These are phyloP conservation scores for Diaporthe batatas DNA, from an alignment of 2,329 filamentous ascomycete genomes.

Conservation along the genomic window DNA sequence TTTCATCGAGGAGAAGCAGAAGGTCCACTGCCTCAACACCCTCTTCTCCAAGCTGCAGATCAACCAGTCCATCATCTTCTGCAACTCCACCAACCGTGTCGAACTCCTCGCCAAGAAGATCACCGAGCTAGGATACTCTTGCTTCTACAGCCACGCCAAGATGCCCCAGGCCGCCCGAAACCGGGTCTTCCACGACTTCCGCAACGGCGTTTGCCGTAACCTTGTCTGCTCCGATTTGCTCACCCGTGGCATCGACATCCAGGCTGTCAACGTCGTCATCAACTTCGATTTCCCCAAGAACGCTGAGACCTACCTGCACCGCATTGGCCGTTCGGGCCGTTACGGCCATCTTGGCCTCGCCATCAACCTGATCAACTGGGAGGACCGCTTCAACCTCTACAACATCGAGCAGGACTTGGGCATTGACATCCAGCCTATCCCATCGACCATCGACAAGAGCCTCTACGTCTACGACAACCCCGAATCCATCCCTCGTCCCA, in stretches of 20 bases:
- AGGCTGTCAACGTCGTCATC: conserved; percentile 99
- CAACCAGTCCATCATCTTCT: conserved; percentile 99
- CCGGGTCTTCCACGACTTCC: conserved; percentile 99
- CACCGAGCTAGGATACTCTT: conserved; percentile 98
- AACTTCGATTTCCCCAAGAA: conserved; percentile 99
- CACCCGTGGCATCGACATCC: conserved; percentile 98
- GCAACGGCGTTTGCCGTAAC: conserved; percentile 97
- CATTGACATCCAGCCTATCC: conserved; percentile 98
- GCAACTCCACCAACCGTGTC: conserved; percentile 98
- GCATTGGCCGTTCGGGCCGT: conserved; percentile 96
- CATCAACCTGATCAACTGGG: conserved; percentile 99
- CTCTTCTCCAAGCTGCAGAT: conserved; percentile 99
- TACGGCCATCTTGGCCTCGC: conserved; percentile 97
- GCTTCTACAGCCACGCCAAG: conserved; percentile 98
- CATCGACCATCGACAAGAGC: conserved; percentile 93
- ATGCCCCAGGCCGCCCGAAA: conserved; percentile 98
- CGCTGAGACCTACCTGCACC: conserved; percentile 97
- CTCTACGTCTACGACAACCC: conserved; percentile 98
- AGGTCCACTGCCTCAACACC: conserved; percentile 98
- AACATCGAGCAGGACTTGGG: conserved; percentile 98
- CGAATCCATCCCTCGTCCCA: conserved; percentile 90
- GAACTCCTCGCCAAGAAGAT: conserved; percentile 99
- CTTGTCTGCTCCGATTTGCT: conserved; percentile 97
- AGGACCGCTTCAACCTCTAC: conserved; percentile 98
- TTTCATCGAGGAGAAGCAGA: conserved; percentile 99